A percentile compares a stretch with the other conserved stretches of the same genome.
Evolutionary conservation across 768 basidiomycete genomes (phyloP).

Genomic region (Trametes sanguinea): DNA sequence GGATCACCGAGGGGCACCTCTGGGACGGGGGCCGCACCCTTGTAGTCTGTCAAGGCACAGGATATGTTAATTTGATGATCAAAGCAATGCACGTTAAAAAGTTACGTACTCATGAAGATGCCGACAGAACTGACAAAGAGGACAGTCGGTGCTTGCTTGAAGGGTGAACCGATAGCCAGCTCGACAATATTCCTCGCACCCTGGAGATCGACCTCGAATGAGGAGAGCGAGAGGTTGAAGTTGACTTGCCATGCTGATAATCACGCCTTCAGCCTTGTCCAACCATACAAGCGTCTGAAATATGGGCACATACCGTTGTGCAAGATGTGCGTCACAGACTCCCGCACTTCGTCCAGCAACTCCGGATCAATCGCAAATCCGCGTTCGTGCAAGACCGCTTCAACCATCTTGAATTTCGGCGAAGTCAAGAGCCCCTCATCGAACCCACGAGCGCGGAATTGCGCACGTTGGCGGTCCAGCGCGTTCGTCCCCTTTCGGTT

Average conservation of each 20-base stretch:
- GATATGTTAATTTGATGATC: not conserved
- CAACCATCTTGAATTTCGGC: slow-evolving; percentile 39
- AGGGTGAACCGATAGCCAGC: slow-evolving; percentile 18
- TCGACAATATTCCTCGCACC: slow-evolving; percentile 24
- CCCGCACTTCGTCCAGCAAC: slow-evolving; percentile 18
- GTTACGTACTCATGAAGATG: slow-evolving; percentile 11
- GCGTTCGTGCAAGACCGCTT: slow-evolving; percentile 30
- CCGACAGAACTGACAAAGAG: slow-evolving; percentile 19
- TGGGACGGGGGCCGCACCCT: slow-evolving; percentile 2
- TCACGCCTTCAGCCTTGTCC: not conserved
- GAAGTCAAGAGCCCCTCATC: slow-evolving; percentile 31
- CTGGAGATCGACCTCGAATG: slow-evolving; percentile 40
- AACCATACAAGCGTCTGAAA: too few species aligned
- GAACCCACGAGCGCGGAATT: slow-evolving; percentile 36
- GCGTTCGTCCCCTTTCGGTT: slow-evolving; percentile 23
- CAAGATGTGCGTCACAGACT: slow-evolving; percentile 18
- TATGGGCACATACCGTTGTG: slow-evolving; percentile 32
- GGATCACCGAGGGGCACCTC: slow-evolving; percentile 13
- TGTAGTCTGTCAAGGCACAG: slow-evolving; percentile 5
- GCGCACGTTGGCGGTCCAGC: slow-evolving; percentile 31
- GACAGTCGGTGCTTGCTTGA: slow-evolving; percentile 1
- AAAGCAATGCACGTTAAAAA: too few species aligned
- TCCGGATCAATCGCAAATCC: slow-evolving; percentile 20
- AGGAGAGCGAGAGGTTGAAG: slow-evolving; percentile 42
- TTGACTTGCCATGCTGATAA: slow-evolving; percentile 42